phyloP scores from a whole-genome alignment of 441 rosid genomes.

The Pelargonium myrrhifolium region DNA sequence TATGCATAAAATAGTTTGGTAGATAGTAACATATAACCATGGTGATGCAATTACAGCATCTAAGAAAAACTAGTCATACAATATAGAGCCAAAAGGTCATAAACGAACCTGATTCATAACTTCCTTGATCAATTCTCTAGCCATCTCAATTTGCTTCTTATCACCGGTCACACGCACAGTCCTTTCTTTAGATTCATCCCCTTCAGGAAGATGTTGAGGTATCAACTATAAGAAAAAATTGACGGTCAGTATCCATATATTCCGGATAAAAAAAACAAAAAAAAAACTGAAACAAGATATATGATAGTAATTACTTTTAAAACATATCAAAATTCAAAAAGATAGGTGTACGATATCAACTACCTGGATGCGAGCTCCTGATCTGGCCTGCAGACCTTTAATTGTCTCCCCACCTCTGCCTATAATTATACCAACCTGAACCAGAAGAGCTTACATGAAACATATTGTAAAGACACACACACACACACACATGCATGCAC shows the following conservation, averaged over 20 bases:
- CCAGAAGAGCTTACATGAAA: not conserved
- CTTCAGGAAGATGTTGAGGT: conserved; percentile 87
- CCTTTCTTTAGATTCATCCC: conserved; percentile 82
- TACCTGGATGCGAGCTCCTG: conserved; percentile 98
- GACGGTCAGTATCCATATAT: not conserved
- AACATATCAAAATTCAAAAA: too few relatives aligned
- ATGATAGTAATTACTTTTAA: too few relatives aligned
- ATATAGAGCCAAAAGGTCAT: conserved; percentile 4
- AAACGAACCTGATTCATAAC: conserved; percentile 83
- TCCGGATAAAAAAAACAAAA: too few relatives aligned
- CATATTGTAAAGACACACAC: not conserved
- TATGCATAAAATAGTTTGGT: not conserved
- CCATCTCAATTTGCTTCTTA: conserved; percentile 73
- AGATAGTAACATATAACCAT: not conserved
- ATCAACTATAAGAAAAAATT: conserved; percentile 41
- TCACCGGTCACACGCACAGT: conserved; percentile 80
- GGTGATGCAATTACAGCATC: not conserved
- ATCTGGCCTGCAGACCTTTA: conserved; percentile 75
- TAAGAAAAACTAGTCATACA: too few relatives aligned
- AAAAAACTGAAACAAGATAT: too few relatives aligned
- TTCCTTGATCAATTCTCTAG: conserved; percentile 73
- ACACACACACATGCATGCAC: not conserved
- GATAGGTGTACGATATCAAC: conserved; percentile 21
- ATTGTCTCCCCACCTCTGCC: conserved; percentile 95
- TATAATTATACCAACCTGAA: conserved; percentile 84